Conservation (phyloP, 1,284 basidiomycete genomes). For the Ceratobasidium sp. region DNA sequence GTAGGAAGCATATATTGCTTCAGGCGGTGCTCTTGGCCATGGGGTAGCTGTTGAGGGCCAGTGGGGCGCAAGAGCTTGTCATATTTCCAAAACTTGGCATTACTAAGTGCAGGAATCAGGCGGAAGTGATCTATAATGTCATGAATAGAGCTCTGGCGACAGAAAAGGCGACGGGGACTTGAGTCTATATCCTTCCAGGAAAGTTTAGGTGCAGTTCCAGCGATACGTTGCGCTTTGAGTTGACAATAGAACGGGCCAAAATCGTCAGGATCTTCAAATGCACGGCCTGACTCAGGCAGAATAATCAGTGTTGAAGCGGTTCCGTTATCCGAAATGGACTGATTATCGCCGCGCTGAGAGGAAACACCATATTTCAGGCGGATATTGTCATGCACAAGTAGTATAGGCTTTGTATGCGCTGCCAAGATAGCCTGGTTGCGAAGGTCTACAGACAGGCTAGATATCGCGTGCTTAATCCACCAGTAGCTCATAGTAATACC, state of each 20-base stretch:
- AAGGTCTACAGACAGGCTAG: neutral
- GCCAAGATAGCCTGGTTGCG: neutral
- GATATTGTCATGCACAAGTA: constrained; percentile 15
- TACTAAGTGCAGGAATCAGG: neutral
- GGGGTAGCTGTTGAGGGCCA: constrained; percentile 16
- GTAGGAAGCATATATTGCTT: constrained; percentile 16
- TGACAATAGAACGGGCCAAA: neutral
- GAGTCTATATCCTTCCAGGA: neutral
- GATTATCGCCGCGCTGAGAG: constrained; percentile 22
- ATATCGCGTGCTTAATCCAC: neutral
- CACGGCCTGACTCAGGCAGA: constrained; percentile 1
- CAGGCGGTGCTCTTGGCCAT: neutral
- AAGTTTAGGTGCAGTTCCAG: neutral
- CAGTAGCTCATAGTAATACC: constrained; percentile 25
- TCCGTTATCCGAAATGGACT: constrained; percentile 1
- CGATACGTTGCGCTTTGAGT: neutral
- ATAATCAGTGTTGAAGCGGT: constrained; percentile 9
- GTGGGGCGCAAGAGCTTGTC: neutral
- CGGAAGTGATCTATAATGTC: constrained; percentile 2
- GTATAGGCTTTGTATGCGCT: neutral
- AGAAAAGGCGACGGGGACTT: neutral
- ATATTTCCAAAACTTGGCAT: neutral
- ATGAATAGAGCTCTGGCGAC: neutral
- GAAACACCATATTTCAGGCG: neutral
- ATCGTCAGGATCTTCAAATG: neutral